phyloP scores from a whole-genome alignment of 495 filamentous ascomycete genomes.

The Trichoderma parareesei region DNA sequence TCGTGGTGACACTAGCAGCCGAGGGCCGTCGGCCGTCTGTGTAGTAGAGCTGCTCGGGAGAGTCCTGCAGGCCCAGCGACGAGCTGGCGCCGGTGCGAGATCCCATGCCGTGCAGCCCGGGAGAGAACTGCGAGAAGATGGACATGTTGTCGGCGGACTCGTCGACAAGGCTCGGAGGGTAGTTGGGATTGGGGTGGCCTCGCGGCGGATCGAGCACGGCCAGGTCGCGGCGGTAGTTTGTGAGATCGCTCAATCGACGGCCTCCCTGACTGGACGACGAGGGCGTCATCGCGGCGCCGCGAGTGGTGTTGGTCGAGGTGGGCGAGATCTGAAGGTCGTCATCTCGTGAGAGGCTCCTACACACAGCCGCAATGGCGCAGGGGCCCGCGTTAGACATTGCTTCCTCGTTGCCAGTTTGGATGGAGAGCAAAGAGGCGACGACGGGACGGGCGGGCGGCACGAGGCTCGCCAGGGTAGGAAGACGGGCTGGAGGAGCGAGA shows the following conservation, averaged over 20 bases:
- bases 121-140: constrained; percentile 51
- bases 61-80: constrained; percentile 51
- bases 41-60: constrained; percentile 55
- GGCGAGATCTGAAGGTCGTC: constrained; percentile 47
- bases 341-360: constrained; percentile 15
- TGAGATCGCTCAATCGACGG: constrained; percentile 46
- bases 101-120: constrained; percentile 57
- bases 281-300: constrained; percentile 38
- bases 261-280: constrained; percentile 38
- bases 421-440: constrained; percentile 20
- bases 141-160: constrained; percentile 59
- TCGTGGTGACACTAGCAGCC: constrained; percentile 74
- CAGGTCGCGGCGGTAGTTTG: constrained; percentile 63
- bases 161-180: constrained; percentile 49
- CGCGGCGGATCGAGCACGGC: constrained; percentile 55
- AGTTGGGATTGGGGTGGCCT: constrained; percentile 25
- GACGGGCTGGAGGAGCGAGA: constrained; percentile 8
- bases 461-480: constrained; percentile 19
- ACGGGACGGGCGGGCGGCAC: constrained; percentile 19
- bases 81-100: constrained; percentile 39
- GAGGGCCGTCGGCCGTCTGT: constrained; percentile 79
- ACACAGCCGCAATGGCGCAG: neutral
- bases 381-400: constrained; percentile 12
- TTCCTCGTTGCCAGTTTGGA: constrained; percentile 7
- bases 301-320: constrained; percentile 32